Percentiles rank a stretch among this genome's conserved stretches.
Conservation (phyloP, 495 filamentous ascomycete species). For the Penicillium angulare region DNA sequence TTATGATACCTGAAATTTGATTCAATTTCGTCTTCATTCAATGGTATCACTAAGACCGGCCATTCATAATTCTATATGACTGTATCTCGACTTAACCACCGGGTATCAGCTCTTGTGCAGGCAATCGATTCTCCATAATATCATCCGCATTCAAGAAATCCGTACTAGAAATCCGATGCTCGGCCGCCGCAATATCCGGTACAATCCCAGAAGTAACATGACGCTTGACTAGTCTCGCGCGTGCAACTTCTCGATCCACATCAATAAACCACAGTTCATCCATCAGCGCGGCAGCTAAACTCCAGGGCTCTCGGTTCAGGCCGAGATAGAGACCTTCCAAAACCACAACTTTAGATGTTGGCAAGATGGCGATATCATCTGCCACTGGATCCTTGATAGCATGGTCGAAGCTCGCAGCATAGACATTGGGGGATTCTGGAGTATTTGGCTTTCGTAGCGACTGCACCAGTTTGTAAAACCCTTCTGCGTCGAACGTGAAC, state of each 20-base stretch:
- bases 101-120: constrained; percentile 1
- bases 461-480: constrained; percentile 59
- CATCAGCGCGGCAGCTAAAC: constrained; percentile 59
- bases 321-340: constrained; percentile 77
- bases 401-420: constrained; percentile 70
- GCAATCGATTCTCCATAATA: constrained; percentile 11
- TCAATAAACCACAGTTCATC: constrained; percentile 78
- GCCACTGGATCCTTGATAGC: constrained; percentile 71
- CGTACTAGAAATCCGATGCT: constrained; percentile 7
- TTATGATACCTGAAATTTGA: no score
- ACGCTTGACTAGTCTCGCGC: constrained; percentile 50
- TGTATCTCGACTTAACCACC: no score
- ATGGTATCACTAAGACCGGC: no score
- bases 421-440: constrained; percentile 24
- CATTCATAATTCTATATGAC: no score
- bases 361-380: constrained; percentile 62
- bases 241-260: constrained; percentile 48
- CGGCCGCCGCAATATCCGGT: constrained; percentile 30
- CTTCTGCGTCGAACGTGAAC: constrained; percentile 73
- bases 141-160: constrained; percentile 16
- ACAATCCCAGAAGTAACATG: constrained; percentile 74
- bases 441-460: constrained; percentile 53
- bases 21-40: no score
- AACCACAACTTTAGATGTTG: constrained; percentile 57
- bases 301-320: constrained; percentile 63